A percentile compares a stretch with the other conserved stretches of the same genome.
phyloP scores from a whole-genome alignment of 371 early-diverging fungal genomes.

The Mucor velutinosus region DNA sequence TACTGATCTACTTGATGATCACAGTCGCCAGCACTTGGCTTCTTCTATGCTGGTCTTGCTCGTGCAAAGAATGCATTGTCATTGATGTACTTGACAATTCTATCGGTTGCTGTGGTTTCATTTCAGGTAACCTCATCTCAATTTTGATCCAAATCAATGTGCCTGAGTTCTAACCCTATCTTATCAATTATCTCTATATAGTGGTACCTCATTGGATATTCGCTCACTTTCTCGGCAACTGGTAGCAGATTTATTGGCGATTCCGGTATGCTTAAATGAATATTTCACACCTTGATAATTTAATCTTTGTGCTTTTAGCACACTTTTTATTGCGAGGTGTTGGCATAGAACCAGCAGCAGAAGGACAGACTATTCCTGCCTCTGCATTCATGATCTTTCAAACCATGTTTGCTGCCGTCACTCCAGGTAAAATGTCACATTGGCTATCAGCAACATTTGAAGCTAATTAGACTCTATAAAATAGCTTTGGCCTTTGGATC shows the following conservation, averaged over 20 bases:
- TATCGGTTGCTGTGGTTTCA: slow-evolving; percentile 82
- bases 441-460: neutral
- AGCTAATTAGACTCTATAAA: neutral
- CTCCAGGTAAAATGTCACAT: slow-evolving; percentile 43
- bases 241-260: slow-evolving; percentile 78
- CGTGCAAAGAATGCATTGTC: slow-evolving; percentile 80
- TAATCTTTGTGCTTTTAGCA: slow-evolving; percentile 12
- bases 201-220: slow-evolving; percentile 90
- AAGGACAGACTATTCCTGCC: slow-evolving; percentile 56
- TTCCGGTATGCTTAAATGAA: slow-evolving; percentile 39
- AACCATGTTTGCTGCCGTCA: slow-evolving; percentile 72
- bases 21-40: slow-evolving; percentile 70
- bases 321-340: slow-evolving; percentile 50
- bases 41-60: slow-evolving; percentile 86
- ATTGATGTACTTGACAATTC: slow-evolving; percentile 77
- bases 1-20: neutral
- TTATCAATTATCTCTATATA: slow-evolving; percentile 11
- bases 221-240: slow-evolving; percentile 74
- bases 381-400: slow-evolving; percentile 73
- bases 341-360: slow-evolving; percentile 36
- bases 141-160: neutral
- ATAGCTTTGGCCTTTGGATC: slow-evolving; percentile 80
- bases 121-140: slow-evolving; percentile 52
- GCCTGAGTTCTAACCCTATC: neutral
- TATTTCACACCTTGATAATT: neutral